These are phyloP conservation scores for Pseudozyma sp. DNA, from an alignment of 1,284 basidiomycete genomes.

Conservation along the genomic window DNA sequence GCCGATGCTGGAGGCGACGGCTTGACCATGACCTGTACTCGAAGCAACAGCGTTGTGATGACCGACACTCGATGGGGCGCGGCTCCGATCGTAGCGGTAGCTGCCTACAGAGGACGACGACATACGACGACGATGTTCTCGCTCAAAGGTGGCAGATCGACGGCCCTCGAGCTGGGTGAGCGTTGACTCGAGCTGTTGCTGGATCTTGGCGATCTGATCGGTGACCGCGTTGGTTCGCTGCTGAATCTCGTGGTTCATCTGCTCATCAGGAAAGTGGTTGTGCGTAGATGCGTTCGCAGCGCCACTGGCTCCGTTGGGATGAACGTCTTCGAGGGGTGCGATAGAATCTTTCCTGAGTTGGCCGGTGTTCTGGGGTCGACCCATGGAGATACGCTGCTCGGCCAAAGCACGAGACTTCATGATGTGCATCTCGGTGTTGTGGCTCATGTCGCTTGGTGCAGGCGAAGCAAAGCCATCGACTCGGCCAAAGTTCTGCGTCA, in stretches of 20 bases:
- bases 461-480: conserved; percentile 29
- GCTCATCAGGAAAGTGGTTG: conserved; percentile 64
- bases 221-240: conserved; percentile 60
- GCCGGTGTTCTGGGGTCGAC: conserved; percentile 19
- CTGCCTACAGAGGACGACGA: conserved; percentile 44
- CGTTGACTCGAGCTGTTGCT: conserved; percentile 63
- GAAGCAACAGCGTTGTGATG: conserved; percentile 43
- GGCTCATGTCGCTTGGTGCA: conserved; percentile 39
- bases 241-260: conserved; percentile 66
- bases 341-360: conserved; percentile 19
- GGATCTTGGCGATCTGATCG: conserved; percentile 63
- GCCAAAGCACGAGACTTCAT: conserved; percentile 58
- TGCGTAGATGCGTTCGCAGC: conserved; percentile 19
- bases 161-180: conserved; percentile 61
- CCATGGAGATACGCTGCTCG: conserved; percentile 61
- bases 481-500: conserved; percentile 33
- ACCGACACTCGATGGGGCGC: conserved; percentile 50
- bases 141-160: conserved; percentile 52
- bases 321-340: conserved; percentile 13
- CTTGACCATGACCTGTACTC: conserved; percentile 35
- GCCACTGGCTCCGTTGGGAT: conserved; percentile 11
- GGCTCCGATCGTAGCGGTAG: conserved; percentile 40
- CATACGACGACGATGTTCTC: conserved; percentile 37
- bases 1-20: conserved; percentile 32
- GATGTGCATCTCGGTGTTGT: conserved; percentile 56